A percentile compares a stretch with the other conserved stretches of the same genome.
Conservation (phyloP, 2,329 filamentous ascomycete species). For the Lecanosticta acicola region DNA sequence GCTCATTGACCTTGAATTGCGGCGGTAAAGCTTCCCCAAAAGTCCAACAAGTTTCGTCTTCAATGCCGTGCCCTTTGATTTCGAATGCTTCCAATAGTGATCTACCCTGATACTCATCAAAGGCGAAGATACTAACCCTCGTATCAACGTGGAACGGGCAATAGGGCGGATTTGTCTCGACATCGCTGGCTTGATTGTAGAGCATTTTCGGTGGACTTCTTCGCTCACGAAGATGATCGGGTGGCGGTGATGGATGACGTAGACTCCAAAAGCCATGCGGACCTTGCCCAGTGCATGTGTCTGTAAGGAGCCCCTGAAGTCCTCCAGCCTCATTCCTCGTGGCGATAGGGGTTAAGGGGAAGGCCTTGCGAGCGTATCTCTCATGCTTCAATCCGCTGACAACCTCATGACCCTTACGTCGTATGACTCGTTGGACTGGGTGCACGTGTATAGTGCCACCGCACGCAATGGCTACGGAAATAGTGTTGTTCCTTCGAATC, state of each 20-base stretch:
- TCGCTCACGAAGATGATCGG: slow-evolving; percentile 3
- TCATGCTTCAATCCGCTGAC: slow-evolving; percentile 43
- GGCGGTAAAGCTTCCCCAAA: slow-evolving; percentile 29
- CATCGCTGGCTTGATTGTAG: slow-evolving; percentile 15
- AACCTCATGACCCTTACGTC: slow-evolving; percentile 40
- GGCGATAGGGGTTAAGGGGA: slow-evolving; percentile 22
- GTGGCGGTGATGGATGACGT: slow-evolving; percentile 11
- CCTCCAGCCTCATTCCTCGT: slow-evolving; percentile 10
- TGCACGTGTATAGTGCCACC: slow-evolving; percentile 63
- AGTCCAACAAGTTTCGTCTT: slow-evolving; percentile 20
- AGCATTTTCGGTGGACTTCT: neutral
- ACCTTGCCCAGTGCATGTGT: slow-evolving; percentile 26
- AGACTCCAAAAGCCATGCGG: slow-evolving; percentile 40
- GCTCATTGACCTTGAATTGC: slow-evolving; percentile 28
- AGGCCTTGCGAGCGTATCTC: slow-evolving; percentile 22
- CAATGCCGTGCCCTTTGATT: slow-evolving; percentile 20
- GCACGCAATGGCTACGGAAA: slow-evolving; percentile 59
- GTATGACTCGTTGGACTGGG: slow-evolving; percentile 48
- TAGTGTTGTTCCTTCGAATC: slow-evolving; percentile 57
- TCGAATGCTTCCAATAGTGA: slow-evolving; percentile 11
- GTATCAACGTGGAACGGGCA: slow-evolving; percentile 93
- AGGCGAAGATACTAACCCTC: slow-evolving; percentile 72
- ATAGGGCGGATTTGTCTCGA: slow-evolving; percentile 87
- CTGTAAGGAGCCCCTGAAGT: neutral
- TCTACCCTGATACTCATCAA: slow-evolving; percentile 34